A percentile compares a stretch with the other conserved stretches of the same genome.
These are phyloP conservation scores for Exidia glandulosa DNA, from an alignment of 768 basidiomycete genomes.

Conservation along the genomic window DNA sequence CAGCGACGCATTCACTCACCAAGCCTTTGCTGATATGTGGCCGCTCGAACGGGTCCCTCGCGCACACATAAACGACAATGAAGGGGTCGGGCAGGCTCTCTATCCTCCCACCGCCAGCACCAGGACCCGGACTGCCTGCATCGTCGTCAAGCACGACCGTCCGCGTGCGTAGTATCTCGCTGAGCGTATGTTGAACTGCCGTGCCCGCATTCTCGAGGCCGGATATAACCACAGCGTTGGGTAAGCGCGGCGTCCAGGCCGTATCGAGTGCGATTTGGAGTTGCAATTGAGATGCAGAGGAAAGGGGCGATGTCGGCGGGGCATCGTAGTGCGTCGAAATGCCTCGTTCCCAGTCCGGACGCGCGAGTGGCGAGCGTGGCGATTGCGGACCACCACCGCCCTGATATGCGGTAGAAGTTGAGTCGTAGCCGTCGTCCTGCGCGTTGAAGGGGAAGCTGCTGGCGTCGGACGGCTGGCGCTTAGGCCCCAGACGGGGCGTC, in stretches of 20 bases:
- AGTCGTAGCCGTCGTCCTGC: background rate
- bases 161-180: constrained; percentile 39
- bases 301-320: background rate
- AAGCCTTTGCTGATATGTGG: constrained; percentile 55
- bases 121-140: constrained; percentile 3
- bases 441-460: constrained; percentile 4
- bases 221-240: constrained; percentile 54
- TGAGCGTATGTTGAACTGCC: constrained; percentile 46
- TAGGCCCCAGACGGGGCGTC: constrained; percentile 26
- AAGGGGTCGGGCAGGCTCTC: constrained; percentile 61
- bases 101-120: background rate
- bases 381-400: background rate
- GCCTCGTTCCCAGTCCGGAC: background rate
- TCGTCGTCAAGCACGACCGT: constrained; percentile 36
- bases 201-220: constrained; percentile 54
- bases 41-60: constrained; percentile 46
- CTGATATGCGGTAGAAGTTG: background rate
- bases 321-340: background rate
- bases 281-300: background rate
- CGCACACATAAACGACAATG: constrained; percentile 62
- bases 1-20: constrained; percentile 30
- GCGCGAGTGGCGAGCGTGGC: background rate
- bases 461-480: constrained; percentile 9
- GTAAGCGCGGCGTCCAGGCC: constrained; percentile 25
- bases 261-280: too few species aligned